phyloP scores from a whole-genome alignment of 2,329 filamentous ascomycete genomes.

The Pestalotiopsis fici region DNA sequence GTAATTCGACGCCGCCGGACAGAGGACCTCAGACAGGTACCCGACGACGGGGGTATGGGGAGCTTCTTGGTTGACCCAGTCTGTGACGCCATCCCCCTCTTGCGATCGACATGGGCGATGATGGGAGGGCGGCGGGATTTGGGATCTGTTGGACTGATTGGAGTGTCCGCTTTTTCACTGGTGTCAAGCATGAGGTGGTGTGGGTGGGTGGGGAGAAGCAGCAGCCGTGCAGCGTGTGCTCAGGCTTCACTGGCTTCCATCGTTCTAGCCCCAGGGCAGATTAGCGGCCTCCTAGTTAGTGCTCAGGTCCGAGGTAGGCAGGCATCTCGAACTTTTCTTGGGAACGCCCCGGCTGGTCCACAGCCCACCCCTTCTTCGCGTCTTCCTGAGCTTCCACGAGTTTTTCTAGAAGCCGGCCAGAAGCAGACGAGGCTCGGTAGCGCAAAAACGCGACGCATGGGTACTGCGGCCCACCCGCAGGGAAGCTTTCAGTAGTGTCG shows the following conservation, averaged over 20 bases:
- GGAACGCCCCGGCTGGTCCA: background rate
- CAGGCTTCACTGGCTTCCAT: background rate
- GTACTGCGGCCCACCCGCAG: constrained; percentile 1
- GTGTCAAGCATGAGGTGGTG: background rate
- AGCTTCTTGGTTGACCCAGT: background rate
- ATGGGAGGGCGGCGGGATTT: background rate
- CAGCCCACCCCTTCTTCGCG: background rate
- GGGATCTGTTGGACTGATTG: background rate
- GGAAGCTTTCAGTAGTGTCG: background rate
- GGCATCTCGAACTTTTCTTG: background rate
- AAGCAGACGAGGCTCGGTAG: constrained; percentile 4
- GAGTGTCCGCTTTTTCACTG: background rate
- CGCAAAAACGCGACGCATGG: constrained; percentile 1
- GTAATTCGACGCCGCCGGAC: background rate
- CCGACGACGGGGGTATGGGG: background rate
- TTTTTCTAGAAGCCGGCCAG: constrained; percentile 11
- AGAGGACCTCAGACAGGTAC: background rate
- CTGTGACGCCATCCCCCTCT: background rate
- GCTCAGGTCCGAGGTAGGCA: background rate
- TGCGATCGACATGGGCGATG: background rate
- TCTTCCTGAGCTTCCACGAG: constrained; percentile 3
- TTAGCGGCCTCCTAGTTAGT: background rate
- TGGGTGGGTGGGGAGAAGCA: background rate
- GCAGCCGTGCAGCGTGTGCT: background rate
- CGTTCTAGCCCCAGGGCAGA: background rate